phyloP scores from a whole-genome alignment of 2,329 filamentous ascomycete species.

The Escovopsis sp. region DNA sequence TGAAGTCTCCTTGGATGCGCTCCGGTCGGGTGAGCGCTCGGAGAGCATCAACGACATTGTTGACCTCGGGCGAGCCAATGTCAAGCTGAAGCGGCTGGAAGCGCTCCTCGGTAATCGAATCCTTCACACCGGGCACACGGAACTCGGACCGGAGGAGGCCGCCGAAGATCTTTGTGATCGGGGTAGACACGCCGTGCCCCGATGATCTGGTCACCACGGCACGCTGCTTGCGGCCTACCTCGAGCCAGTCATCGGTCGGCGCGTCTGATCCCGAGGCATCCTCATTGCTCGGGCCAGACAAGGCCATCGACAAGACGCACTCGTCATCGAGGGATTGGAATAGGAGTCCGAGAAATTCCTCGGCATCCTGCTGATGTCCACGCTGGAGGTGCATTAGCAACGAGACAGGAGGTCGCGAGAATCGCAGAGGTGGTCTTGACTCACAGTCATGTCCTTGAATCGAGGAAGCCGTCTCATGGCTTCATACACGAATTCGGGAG shows the following conservation, averaged over 20 bases:
- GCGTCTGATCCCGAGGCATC: constrained; percentile 10
- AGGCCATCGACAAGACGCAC: constrained; percentile 42
- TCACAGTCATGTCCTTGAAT: constrained; percentile 82
- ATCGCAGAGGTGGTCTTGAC: constrained; percentile 15
- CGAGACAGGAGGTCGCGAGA: background rate
- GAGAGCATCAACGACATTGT: constrained; percentile 84
- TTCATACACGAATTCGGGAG: constrained; percentile 89
- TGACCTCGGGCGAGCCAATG: constrained; percentile 73
- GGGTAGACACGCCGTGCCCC: constrained; percentile 60
- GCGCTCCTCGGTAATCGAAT: constrained; percentile 82
- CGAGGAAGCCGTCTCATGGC: constrained; percentile 74
- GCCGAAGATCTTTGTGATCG: constrained; percentile 87
- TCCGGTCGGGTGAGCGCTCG: constrained; percentile 74
- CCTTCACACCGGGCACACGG: constrained; percentile 70
- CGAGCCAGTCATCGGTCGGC: constrained; percentile 54
- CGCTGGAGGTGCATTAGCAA: constrained; percentile 35
- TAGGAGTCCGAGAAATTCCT: constrained; percentile 90
- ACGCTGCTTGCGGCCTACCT: constrained; percentile 87
- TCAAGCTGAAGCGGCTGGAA: constrained; percentile 92
- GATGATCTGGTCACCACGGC: constrained; percentile 75
- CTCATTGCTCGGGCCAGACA: constrained; percentile 16
- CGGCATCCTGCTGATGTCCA: constrained; percentile 93
- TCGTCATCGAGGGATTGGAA: constrained; percentile 89
- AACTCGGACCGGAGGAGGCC: constrained; percentile 84
- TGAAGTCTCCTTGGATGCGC: constrained; percentile 71